Evolutionary conservation across 345 rosid species (phyloP).

Genomic region (Brassica incana): DNA sequence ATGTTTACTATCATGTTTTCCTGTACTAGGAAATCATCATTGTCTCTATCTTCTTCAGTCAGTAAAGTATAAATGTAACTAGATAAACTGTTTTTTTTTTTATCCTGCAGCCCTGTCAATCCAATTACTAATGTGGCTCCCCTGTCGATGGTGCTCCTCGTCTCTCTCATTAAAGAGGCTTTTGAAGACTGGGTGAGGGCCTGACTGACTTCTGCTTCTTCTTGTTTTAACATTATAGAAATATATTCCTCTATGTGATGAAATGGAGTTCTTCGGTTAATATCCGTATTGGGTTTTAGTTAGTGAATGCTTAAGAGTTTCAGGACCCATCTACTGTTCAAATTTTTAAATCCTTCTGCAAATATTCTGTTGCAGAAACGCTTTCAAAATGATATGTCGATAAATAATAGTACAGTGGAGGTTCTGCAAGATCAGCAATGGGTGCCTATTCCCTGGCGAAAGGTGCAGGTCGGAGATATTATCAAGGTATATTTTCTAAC

Average conservation of each 20-base stretch:
- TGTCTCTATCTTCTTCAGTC: background rate
- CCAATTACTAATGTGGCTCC: slow-evolving; percentile 90
- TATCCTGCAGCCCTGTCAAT: slow-evolving; percentile 75
- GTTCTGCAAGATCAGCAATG: slow-evolving; percentile 80
- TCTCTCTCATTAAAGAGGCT: slow-evolving; percentile 90
- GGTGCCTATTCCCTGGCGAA: slow-evolving; percentile 74
- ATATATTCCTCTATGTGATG: background rate
- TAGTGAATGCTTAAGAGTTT: background rate
- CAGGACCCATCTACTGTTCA: background rate
- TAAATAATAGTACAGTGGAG: slow-evolving; percentile 70
- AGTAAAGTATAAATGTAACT: slow-evolving; percentile 50
- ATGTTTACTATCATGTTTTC: background rate
- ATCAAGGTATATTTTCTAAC: slow-evolving; percentile 48
- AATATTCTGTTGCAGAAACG: slow-evolving; percentile 65
- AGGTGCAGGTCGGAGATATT: slow-evolving; percentile 90
- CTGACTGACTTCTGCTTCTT: background rate
- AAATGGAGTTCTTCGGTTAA: background rate
- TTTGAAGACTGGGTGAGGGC: slow-evolving; percentile 90
- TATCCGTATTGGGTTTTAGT: background rate
- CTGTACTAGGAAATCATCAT: background rate
- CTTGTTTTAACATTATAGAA: background rate
- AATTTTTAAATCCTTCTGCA: slow-evolving; percentile 5
- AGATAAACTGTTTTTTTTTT: slow-evolving; percentile 35
- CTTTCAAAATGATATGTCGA: slow-evolving; percentile 82
- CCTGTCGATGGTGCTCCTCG: slow-evolving; percentile 80